A percentile compares a stretch with the other conserved stretches of the same genome.
phyloP scores from a whole-genome alignment of 805 yeast species.

The Sugiyamaella mastotermitis region DNA sequence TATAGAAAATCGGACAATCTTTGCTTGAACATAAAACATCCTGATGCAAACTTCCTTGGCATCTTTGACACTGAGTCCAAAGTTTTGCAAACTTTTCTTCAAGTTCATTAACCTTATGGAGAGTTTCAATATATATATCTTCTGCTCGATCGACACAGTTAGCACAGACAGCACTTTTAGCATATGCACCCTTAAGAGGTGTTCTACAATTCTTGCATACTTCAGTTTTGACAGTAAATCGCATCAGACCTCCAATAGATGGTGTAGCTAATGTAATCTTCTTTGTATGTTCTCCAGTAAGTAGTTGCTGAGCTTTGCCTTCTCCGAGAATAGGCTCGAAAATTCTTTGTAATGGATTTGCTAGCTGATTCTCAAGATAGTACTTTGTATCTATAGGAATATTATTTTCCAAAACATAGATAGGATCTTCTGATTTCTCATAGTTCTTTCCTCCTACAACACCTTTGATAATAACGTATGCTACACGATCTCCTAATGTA shows the following conservation, averaged over 20 bases:
- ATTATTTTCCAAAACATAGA: slow-evolving; percentile 85
- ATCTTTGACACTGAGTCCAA: slow-evolving; percentile 98
- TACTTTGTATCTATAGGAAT: slow-evolving; percentile 92
- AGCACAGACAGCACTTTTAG: slow-evolving; percentile 72
- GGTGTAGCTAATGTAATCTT: slow-evolving; percentile 64
- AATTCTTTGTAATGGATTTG: slow-evolving; percentile 88
- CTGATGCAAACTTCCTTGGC: slow-evolving; percentile 94
- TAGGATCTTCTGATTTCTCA: slow-evolving; percentile 95
- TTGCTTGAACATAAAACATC: slow-evolving; percentile 93
- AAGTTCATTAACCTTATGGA: slow-evolving; percentile 70
- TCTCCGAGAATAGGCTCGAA: slow-evolving; percentile 88
- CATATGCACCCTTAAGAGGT: slow-evolving; percentile 50
- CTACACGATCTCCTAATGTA: slow-evolving; percentile 94
- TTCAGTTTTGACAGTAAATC: slow-evolving; percentile 83
- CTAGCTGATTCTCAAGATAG: slow-evolving; percentile 84
- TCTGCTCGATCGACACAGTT: slow-evolving; percentile 72
- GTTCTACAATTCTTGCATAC: slow-evolving; percentile 84
- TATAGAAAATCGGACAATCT: slow-evolving; percentile 95
- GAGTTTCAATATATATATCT: slow-evolving; percentile 71
- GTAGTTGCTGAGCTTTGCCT: slow-evolving; percentile 71
- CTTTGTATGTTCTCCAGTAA: slow-evolving; percentile 80
- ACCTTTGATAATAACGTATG: slow-evolving; percentile 84
- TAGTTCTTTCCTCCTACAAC: slow-evolving; percentile 79
- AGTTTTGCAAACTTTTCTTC: slow-evolving; percentile 79
- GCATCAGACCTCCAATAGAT: slow-evolving; percentile 81